Conservation (phyloP, 306 rosid species). For the Citrullus colocynthis region DNA sequence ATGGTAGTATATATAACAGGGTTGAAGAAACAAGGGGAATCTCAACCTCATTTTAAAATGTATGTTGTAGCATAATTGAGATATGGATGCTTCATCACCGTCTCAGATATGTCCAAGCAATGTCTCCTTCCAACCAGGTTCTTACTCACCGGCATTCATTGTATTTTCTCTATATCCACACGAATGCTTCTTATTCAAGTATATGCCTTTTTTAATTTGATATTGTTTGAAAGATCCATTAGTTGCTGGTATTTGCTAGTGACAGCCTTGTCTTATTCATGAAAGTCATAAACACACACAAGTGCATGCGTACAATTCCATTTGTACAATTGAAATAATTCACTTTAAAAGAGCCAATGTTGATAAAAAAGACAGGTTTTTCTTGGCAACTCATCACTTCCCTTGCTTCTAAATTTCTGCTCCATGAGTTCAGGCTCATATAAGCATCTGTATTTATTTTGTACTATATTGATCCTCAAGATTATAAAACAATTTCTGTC, state of each 20-base stretch:
- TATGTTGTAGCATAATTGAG: constrained; percentile 2
- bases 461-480: too few species aligned
- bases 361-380: neutral
- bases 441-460: neutral
- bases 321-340: neutral
- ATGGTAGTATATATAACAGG: neutral
- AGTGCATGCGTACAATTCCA: neutral
- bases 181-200: neutral
- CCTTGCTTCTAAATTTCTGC: neutral
- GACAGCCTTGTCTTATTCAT: neutral
- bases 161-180: neutral
- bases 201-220: neutral
- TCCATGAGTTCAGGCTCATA: neutral
- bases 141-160: constrained; percentile 1
- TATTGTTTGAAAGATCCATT: neutral
- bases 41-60: constrained; percentile 7
- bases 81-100: constrained; percentile 18
- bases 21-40: constrained; percentile 18
- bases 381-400: neutral
- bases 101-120: neutral
- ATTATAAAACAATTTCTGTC: too few species aligned
- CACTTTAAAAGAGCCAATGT: neutral
- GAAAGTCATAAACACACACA: neutral
- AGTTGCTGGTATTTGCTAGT: neutral
- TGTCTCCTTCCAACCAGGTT: constrained; percentile 10